Evolutionary conservation across 2,329 filamentous ascomycete species (phyloP).

Genomic region (Xylaria sp.): DNA sequence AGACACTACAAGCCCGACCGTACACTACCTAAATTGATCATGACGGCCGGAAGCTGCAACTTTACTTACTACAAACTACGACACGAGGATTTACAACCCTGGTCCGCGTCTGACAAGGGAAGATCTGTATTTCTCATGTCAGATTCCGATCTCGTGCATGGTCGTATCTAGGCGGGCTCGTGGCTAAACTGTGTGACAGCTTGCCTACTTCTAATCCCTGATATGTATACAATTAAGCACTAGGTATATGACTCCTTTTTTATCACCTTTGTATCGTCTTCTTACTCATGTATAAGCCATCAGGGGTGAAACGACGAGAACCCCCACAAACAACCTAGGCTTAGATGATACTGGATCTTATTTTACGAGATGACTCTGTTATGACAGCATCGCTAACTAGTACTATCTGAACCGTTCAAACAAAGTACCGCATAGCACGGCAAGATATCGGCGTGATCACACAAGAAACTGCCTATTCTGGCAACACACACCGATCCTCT

Average conservation of each 20-base stretch:
- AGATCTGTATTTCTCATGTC: slow-evolving; percentile 43
- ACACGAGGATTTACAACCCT: slow-evolving; percentile 32
- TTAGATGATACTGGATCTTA: neutral
- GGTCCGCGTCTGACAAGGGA: slow-evolving; percentile 37
- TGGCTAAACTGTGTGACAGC: slow-evolving; percentile 36
- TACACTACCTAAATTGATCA: slow-evolving; percentile 27
- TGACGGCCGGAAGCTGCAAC: slow-evolving; percentile 20
- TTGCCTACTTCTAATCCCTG: slow-evolving; percentile 23
- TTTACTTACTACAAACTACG: slow-evolving; percentile 18
- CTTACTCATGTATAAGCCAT: slow-evolving; percentile 20
- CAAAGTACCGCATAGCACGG: neutral
- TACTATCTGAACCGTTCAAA: slow-evolving; percentile 2
- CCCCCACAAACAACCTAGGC: neutral
- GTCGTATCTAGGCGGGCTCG: slow-evolving; percentile 37
- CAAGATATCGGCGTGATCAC: slow-evolving; percentile 13
- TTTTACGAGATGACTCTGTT: slow-evolving; percentile 1
- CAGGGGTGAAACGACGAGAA: neutral
- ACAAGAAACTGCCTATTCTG: slow-evolving; percentile 23
- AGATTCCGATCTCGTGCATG: slow-evolving; percentile 45
- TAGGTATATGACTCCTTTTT: slow-evolving; percentile 5
- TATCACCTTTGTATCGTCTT: slow-evolving; percentile 5
- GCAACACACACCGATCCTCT: slow-evolving; percentile 10
- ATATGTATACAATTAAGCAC: neutral
- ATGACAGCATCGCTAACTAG: slow-evolving; percentile 1
- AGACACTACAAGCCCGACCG: slow-evolving; percentile 29